Evolutionary conservation across 768 basidiomycete genomes (phyloP).

Genomic region (Mycena amicta): DNA sequence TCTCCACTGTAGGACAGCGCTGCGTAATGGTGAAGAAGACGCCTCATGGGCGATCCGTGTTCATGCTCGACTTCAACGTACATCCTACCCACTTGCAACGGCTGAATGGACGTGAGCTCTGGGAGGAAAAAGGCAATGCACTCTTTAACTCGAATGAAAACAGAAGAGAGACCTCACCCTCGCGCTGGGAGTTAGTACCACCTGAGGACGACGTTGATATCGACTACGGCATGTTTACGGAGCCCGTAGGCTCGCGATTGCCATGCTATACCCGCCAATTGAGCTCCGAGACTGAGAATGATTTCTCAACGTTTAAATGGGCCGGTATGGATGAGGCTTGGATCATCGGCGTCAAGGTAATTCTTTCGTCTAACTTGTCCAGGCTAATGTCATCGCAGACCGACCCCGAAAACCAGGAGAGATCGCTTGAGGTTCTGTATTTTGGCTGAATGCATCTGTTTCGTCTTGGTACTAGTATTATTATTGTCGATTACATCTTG

Average conservation of each 20-base stretch:
- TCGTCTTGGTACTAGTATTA: too few relatives aligned
- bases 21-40: constrained; percentile 14
- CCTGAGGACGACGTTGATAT: constrained; percentile 5
- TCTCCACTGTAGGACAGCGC: constrained; percentile 26
- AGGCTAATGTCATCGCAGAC: too few relatives aligned
- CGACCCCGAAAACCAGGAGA: too few relatives aligned
- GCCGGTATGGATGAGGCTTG: too few relatives aligned
- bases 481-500: too few relatives aligned
- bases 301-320: too few relatives aligned
- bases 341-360: too few relatives aligned
- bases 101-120: background rate
- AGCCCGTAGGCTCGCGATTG: constrained; percentile 15
- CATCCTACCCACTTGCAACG: background rate
- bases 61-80: constrained; percentile 19
- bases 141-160: background rate
- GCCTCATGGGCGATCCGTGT: background rate
- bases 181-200: background rate
- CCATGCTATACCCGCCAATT: background rate
- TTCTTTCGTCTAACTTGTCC: too few relatives aligned
- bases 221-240: constrained; percentile 7
- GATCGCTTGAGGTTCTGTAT: too few relatives aligned
- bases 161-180: background rate
- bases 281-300: too few relatives aligned
- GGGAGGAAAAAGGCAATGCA: too few relatives aligned
- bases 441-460: too few relatives aligned